Percentiles rank a stretch among this genome's conserved stretches.
Evolutionary conservation across 2,329 filamentous ascomycete species (phyloP).

Genomic region (Fusarium citri): DNA sequence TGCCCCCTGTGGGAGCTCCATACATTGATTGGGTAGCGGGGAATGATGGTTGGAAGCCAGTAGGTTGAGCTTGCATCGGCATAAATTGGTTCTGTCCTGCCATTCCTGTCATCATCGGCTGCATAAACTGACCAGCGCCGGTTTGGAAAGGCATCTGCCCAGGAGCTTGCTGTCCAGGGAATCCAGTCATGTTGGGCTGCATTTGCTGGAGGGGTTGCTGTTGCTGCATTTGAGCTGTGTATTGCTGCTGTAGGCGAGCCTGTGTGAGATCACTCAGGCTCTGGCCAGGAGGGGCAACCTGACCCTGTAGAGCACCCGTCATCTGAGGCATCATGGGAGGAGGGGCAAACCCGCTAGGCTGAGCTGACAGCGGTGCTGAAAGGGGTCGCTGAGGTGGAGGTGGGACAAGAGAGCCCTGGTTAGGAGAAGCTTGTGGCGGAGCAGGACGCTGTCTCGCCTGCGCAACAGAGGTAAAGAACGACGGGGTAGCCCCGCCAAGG

Average conservation of each 20-base stretch:
- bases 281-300: conserved; percentile 78
- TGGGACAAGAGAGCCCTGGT: conserved; percentile 75
- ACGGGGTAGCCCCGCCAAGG: conserved; percentile 66
- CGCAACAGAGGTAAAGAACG: conserved; percentile 63
- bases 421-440: conserved; percentile 57
- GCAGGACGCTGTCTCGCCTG: conserved; percentile 58
- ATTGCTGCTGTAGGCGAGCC: conserved; percentile 72
- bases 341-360: conserved; percentile 77
- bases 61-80: conserved; percentile 70
- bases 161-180: conserved; percentile 50
- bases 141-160: conserved; percentile 55
- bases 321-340: conserved; percentile 85
- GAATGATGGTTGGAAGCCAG: conserved; percentile 66
- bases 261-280: conserved; percentile 80
- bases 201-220: conserved; percentile 54
- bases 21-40: conserved; percentile 62
- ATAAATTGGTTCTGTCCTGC: conserved; percentile 56
- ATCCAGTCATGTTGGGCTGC: conserved; percentile 54
- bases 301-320: conserved; percentile 74
- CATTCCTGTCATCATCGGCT: conserved; percentile 63
- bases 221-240: conserved; percentile 60
- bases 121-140: conserved; percentile 55
- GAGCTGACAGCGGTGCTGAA: conserved; percentile 86
- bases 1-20: conserved; percentile 55
- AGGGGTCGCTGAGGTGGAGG: conserved; percentile 82